Evolutionary conservation across 1,284 basidiomycete species (phyloP).

Genomic region (Chiua sp.): DNA sequence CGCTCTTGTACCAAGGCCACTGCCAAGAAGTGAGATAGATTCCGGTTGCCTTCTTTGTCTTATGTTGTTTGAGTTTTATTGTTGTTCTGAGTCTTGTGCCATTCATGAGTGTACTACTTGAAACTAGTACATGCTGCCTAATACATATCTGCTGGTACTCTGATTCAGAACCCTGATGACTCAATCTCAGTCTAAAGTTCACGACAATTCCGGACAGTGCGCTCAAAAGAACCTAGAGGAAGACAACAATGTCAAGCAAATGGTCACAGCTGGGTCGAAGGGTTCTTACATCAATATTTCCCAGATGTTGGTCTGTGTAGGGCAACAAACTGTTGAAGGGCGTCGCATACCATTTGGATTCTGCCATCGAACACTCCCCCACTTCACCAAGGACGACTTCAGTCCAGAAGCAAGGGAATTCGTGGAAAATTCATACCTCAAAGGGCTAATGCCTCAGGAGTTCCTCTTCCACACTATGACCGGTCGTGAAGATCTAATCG

Average conservation of each 20-base stretch:
- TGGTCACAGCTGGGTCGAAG: conserved; percentile 99
- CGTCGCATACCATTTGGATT: conserved; percentile 99
- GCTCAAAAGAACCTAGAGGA: conserved; percentile 97
- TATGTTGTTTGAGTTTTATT: too few species aligned
- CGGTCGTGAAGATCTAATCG: conserved; percentile 98
- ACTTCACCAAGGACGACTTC: conserved; percentile 99
- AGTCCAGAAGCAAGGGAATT: conserved; percentile 98
- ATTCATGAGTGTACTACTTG: too few species aligned
- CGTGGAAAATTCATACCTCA: conserved; percentile 99
- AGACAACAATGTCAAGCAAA: conserved; percentile 99
- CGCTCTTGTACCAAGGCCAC: conserved; percentile 53
- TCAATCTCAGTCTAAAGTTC: too few species aligned
- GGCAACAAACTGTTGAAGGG: conserved; percentile 98
- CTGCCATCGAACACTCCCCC: conserved; percentile 94
- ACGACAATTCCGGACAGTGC: conserved; percentile 90
- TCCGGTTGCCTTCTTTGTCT: too few species aligned
- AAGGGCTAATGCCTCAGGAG: conserved; percentile 96
- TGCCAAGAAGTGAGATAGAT: too few species aligned
- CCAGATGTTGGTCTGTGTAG: conserved; percentile 99
- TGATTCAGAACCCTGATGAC: too few species aligned
- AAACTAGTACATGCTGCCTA: too few species aligned
- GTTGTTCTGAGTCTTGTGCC: too few species aligned
- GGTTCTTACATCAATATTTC: conserved; percentile 99
- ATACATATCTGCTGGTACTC: too few species aligned
- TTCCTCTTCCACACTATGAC: conserved; percentile 99